These are phyloP conservation scores for Dacryopinax primogenitus DNA, from an alignment of 768 basidiomycete genomes.

Conservation along the genomic window DNA sequence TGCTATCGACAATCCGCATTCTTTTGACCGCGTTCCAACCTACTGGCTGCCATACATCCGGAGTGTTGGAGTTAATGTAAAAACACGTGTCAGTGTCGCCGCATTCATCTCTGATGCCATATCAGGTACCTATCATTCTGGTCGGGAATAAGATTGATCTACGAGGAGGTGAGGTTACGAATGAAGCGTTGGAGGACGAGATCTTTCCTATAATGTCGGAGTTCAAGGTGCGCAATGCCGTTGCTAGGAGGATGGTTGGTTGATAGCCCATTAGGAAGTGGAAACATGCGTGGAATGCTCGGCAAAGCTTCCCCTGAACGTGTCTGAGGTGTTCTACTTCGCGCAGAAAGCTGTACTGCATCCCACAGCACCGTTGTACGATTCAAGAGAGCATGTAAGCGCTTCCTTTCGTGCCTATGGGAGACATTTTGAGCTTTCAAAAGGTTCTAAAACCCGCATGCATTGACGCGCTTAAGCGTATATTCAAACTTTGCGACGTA, in stretches of 20 bases:
- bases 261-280: conserved; percentile 48
- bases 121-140: conserved; percentile 84
- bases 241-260: conserved; percentile 17
- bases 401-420: background rate
- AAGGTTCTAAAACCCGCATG: conserved; percentile 90
- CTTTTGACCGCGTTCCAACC: conserved; percentile 94
- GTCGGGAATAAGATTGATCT: conserved; percentile 98
- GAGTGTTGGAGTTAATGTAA: conserved; percentile 86
- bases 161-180: conserved; percentile 83
- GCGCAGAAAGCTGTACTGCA: conserved; percentile 96
- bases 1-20: conserved; percentile 88
- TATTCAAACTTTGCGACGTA: conserved; percentile 91
- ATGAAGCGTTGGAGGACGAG: conserved; percentile 86
- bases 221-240: conserved; percentile 71
- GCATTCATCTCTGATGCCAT: background rate
- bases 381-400: conserved; percentile 84
- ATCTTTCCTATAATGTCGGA: conserved; percentile 96
- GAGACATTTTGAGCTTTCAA: conserved; percentile 12
- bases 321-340: conserved; percentile 96
- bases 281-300: conserved; percentile 97
- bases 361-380: conserved; percentile 92
- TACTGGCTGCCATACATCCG: conserved; percentile 96
- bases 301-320: conserved; percentile 78
- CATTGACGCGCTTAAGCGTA: conserved; percentile 70
- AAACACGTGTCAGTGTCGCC: conserved; percentile 18